Evolutionary conservation across 495 filamentous ascomycete genomes (phyloP).

Genomic region (Pyrenula aspistea): DNA sequence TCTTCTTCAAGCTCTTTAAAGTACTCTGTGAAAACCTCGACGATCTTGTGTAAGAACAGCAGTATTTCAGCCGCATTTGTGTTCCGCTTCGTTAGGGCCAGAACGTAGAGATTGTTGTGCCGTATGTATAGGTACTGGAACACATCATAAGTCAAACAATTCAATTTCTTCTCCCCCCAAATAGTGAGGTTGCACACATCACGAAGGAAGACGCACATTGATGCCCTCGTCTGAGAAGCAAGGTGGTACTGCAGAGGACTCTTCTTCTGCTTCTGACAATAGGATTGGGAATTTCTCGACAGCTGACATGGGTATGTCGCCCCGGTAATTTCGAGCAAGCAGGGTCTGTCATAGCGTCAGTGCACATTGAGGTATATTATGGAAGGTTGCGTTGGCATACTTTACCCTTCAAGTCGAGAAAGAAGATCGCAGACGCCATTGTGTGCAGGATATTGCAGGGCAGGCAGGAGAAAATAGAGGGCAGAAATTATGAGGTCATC

Average conservation of each 20-base stretch:
- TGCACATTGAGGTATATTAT: constrained; percentile 3
- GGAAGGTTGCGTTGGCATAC: constrained; percentile 29
- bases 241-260: constrained; percentile 91
- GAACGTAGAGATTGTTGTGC: constrained; percentile 98
- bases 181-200: no score
- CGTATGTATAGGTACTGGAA: constrained; percentile 95
- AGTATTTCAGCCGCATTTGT: constrained; percentile 98
- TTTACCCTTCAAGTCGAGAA: constrained; percentile 99
- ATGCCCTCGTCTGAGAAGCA: constrained; percentile 99
- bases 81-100: constrained; percentile 96
- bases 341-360: constrained; percentile 60
- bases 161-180: no score
- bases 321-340: constrained; percentile 94
- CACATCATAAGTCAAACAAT: no score
- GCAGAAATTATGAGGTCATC: not conserved
- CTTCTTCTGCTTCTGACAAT: constrained; percentile 97
- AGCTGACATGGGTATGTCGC: constrained; percentile 98
- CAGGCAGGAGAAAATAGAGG: not conserved
- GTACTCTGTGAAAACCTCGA: constrained; percentile 99
- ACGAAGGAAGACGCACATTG: constrained; percentile 51
- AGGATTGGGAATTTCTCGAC: constrained; percentile 98
- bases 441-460: constrained; percentile 13
- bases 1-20: constrained; percentile 99
- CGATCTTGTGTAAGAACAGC: constrained; percentile 93
- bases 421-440: constrained; percentile 98